Evolutionary conservation across 495 filamentous ascomycete species (phyloP).

Genomic region (Parathielavia hyrcaniae): DNA sequence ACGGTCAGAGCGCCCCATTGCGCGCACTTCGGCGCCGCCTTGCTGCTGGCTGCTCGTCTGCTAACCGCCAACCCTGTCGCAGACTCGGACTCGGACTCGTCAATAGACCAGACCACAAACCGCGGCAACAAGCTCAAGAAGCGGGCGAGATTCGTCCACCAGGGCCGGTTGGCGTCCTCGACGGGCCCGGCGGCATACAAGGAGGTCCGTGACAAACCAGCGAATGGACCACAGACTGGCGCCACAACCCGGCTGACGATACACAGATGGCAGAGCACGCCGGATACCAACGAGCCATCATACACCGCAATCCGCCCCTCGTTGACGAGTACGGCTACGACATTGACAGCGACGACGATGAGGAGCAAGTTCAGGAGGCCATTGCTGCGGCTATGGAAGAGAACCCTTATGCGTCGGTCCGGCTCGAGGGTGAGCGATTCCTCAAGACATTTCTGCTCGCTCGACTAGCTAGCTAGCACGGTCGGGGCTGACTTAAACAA

Average conservation of each 20-base stretch:
- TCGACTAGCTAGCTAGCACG: not conserved
- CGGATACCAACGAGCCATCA: constrained; percentile 76
- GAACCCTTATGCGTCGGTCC: constrained; percentile 76
- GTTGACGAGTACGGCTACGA: constrained; percentile 86
- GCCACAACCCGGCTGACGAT: constrained; percentile 8
- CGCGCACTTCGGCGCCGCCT: not conserved
- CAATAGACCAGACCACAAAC: constrained; percentile 73
- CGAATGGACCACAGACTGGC: not conserved
- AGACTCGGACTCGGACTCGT: constrained; percentile 86
- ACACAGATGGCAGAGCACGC: constrained; percentile 72
- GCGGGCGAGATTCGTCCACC: constrained; percentile 70
- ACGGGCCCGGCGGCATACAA: constrained; percentile 74
- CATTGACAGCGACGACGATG: constrained; percentile 73
- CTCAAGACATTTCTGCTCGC: not conserved
- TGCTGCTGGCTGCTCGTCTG: not conserved
- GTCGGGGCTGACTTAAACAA: constrained; percentile 4
- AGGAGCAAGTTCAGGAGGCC: constrained; percentile 55
- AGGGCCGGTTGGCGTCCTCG: constrained; percentile 64
- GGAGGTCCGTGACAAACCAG: constrained; percentile 52
- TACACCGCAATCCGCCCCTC: constrained; percentile 64
- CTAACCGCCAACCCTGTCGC: constrained; percentile 12
- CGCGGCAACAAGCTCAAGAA: constrained; percentile 87
- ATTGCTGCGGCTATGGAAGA: constrained; percentile 65
- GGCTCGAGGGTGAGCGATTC: constrained; percentile 64
- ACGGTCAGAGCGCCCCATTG: constrained; percentile 20